Evolutionary conservation across 2,329 filamentous ascomycete genomes (phyloP).

Genomic region (Ophiosphaerella narmari): DNA sequence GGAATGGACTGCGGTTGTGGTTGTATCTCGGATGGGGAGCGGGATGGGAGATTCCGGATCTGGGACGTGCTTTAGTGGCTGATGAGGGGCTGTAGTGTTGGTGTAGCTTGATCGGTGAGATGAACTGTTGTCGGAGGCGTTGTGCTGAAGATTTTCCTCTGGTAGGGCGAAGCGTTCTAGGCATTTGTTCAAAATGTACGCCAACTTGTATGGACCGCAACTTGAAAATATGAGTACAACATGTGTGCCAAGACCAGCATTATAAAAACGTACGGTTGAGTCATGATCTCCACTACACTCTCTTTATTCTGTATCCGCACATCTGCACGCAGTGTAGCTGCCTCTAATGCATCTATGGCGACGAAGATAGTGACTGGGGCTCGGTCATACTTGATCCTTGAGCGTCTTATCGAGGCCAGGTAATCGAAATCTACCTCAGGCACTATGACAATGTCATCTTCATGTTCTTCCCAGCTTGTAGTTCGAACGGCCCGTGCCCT

Average conservation of each 20-base stretch:
- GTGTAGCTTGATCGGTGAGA: too few relatives aligned
- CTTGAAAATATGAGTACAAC: slow-evolving; percentile 13
- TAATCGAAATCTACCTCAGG: slow-evolving; percentile 41
- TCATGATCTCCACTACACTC: slow-evolving; percentile 40
- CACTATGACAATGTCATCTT: slow-evolving; percentile 39
- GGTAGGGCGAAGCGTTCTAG: slow-evolving; percentile 31
- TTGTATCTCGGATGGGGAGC: neutral
- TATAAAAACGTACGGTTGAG: slow-evolving; percentile 29
- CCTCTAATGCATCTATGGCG: slow-evolving; percentile 40
- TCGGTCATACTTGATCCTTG: slow-evolving; percentile 3
- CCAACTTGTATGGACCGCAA: slow-evolving; percentile 41
- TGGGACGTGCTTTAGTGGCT: too few relatives aligned
- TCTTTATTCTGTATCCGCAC: slow-evolving; percentile 33
- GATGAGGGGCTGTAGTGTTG: too few relatives aligned
- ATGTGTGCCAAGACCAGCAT: too few relatives aligned
- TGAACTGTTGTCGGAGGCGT: too few relatives aligned
- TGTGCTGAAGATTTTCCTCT: slow-evolving; percentile 21
- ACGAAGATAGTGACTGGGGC: slow-evolving; percentile 38
- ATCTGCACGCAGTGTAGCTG: slow-evolving; percentile 39
- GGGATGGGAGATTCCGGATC: too few relatives aligned
- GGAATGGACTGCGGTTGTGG: neutral
- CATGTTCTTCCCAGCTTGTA: slow-evolving; percentile 25
- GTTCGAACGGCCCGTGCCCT: slow-evolving; percentile 35
- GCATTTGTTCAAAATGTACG: slow-evolving; percentile 34
- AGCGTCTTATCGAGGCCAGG: slow-evolving; percentile 27